Conservation (phyloP, 208 protist genomes). For the Novymonas esmeraldas region DNA sequence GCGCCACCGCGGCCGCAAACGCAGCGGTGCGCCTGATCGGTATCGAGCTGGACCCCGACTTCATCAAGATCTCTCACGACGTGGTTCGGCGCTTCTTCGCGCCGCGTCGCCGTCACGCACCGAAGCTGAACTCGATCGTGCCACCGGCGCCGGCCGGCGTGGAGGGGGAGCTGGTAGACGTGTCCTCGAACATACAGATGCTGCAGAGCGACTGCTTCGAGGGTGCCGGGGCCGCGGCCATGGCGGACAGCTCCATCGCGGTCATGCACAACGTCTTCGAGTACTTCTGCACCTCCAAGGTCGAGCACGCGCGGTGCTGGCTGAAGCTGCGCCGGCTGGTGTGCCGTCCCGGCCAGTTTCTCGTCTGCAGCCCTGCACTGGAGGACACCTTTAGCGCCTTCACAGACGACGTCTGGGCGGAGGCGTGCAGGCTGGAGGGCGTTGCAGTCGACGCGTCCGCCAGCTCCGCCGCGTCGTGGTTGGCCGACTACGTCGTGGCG, state of each 20-base stretch:
- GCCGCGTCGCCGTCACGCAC: conserved; percentile 26
- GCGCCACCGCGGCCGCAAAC: background rate
- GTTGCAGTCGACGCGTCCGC: no score
- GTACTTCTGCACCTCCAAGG: conserved; percentile 60
- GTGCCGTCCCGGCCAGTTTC: conserved; percentile 45
- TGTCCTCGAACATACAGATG: conserved; percentile 24
- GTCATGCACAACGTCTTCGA: conserved; percentile 92
- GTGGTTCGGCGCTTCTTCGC: conserved; percentile 34
- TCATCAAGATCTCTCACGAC: conserved; percentile 33
- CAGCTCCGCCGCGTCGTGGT: conserved; percentile 25
- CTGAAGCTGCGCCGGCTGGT: conserved; percentile 56
- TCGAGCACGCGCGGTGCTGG: conserved; percentile 71
- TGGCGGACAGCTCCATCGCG: conserved; percentile 56
- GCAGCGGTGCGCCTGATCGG: conserved; percentile 23
- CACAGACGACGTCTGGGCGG: conserved; percentile 13
- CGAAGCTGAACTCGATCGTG: conserved; percentile 4
- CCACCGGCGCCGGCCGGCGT: background rate
- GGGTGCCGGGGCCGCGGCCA: conserved; percentile 38
- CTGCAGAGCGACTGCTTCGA: conserved; percentile 72
- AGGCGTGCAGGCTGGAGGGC: conserved; percentile 12
- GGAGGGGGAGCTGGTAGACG: conserved; percentile 5
- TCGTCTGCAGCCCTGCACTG: conserved; percentile 66
- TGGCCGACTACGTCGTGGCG: conserved; percentile 29
- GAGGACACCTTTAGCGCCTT: conserved; percentile 46
- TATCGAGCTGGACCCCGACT: conserved; percentile 18